Conservation (phyloP, 148 eudicot genomes). For the Arbutus unedo region DNA sequence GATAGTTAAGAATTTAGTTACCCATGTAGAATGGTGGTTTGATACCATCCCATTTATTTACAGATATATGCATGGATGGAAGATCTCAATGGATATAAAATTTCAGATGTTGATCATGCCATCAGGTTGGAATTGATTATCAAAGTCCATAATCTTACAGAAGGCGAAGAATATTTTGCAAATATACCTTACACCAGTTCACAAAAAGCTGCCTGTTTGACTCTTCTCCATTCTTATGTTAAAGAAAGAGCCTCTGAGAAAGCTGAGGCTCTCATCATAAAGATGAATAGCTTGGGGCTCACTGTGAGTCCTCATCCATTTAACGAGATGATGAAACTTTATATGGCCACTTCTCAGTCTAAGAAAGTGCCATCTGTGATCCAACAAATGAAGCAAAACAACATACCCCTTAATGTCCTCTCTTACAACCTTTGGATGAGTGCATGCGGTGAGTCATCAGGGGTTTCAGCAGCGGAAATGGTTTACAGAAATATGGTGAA, state of each 20-base stretch:
- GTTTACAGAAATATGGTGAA: constrained; percentile 27
- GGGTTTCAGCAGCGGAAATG: constrained; percentile 22
- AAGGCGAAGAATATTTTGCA: constrained; percentile 33
- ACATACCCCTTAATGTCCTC: constrained; percentile 28
- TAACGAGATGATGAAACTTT: constrained; percentile 40
- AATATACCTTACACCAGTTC: constrained; percentile 13
- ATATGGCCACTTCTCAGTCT: constrained; percentile 27
- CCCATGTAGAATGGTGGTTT: neutral
- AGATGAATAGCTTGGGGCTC: constrained; percentile 23
- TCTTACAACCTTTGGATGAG: constrained; percentile 39
- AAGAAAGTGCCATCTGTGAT: constrained; percentile 24
- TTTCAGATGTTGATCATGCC: constrained; percentile 27
- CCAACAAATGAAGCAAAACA: constrained; percentile 26
- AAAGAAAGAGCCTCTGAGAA: constrained; percentile 25
- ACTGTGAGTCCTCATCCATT: constrained; percentile 30
- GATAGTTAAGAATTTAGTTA: neutral
- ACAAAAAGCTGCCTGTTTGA: constrained; percentile 20
- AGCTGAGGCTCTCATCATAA: constrained; percentile 27
- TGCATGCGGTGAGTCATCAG: constrained; percentile 29
- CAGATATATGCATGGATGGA: constrained; percentile 37
- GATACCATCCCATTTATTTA: neutral
- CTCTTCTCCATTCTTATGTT: constrained; percentile 31
- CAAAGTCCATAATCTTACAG: constrained; percentile 11
- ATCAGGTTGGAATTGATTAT: constrained; percentile 23
- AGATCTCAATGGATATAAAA: constrained; percentile 9